Evolutionary conservation across 352 stramenopile species (phyloP).

Genomic region (Pseudoperonospora humuli): DNA sequence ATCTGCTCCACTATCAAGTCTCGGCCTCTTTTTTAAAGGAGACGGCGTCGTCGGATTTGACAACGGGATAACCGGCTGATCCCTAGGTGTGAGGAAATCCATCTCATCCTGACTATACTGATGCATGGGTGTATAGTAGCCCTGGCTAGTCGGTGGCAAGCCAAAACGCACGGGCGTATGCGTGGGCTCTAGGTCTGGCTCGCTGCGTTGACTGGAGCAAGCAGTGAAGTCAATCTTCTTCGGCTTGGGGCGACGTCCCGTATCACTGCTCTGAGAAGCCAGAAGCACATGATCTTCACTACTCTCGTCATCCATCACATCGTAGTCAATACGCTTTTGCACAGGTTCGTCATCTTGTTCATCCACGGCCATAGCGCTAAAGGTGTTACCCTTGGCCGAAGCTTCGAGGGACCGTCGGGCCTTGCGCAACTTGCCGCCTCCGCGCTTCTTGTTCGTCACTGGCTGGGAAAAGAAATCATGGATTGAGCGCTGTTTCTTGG

Average conservation of each 20-base stretch:
- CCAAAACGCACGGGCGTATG: slow-evolving; percentile 24
- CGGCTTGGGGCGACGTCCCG: slow-evolving; percentile 21
- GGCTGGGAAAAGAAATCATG: slow-evolving; percentile 77
- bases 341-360: slow-evolving; percentile 33
- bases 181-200: slow-evolving; percentile 55
- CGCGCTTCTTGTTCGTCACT: slow-evolving; percentile 6
- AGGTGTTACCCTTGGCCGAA: slow-evolving; percentile 21
- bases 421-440: slow-evolving; percentile 28
- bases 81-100: slow-evolving; percentile 77
- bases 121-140: slow-evolving; percentile 39
- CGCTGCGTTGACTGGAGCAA: slow-evolving; percentile 59
- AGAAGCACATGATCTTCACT: slow-evolving; percentile 28
- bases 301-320: slow-evolving; percentile 48
- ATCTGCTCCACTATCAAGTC: slow-evolving; percentile 29
- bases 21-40: slow-evolving; percentile 69
- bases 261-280: slow-evolving; percentile 39
- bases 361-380: slow-evolving; percentile 7
- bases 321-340: slow-evolving; percentile 74
- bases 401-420: slow-evolving; percentile 25
- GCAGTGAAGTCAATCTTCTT: slow-evolving; percentile 75
- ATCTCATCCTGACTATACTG: slow-evolving; percentile 80
- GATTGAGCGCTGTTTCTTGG: slow-evolving; percentile 81
- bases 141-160: slow-evolving; percentile 27
- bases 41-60: slow-evolving; percentile 78
- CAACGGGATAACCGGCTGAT: slow-evolving; percentile 75